Base-by-base conservation (phyloP, 306 rosid species). In the Sophora flavescens region DNA sequence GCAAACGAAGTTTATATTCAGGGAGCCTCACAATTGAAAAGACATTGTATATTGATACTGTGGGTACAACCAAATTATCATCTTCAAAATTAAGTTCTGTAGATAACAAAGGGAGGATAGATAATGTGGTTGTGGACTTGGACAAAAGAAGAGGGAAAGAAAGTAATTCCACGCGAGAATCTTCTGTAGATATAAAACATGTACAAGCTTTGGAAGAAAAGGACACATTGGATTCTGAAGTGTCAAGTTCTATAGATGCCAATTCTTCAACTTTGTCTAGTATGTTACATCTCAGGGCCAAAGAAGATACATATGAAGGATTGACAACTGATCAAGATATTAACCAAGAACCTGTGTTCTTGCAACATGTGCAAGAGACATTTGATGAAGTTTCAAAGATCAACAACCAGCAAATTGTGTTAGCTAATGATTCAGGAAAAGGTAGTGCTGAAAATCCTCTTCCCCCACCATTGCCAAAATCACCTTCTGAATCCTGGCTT, bases 401-500 rank as follows among this genome's bases (percentile, higher is more conserved):
- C 51, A 47, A 64, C 38, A 72, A 22, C 66, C 81, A 70, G 79
- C 84, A 83, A 80, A 76, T 84, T 51, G 78, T 76, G 32, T 47
- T 75, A 70, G 85, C 56, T 28, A 80, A 60, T 75, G 84, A 35
- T 69, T 79, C 77, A 47, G 82, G 63, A 82, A 80, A 69, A 54
- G 63, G 38, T 9, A 30, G 74, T 72, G 36, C 81, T 71, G 82
- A 76, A 47, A 65, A 68, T 83, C 82, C 83, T 76, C 88, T 76
- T 63, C 90, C 90, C 5, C 99, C 92, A 42, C 97, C 99, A 22
- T 75, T 92, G 70, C 99, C 97, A 15, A 95, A 84, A 84, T 92
- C 99, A 9, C 99, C 99, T 57, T 88, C 97, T 0, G 96, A 95
- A 79, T 95, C 99, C 42, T 95, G 97, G 99, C 97, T 95, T 58